Evolutionary conservation across 495 filamentous ascomycete species (phyloP).

Genomic region (Articulospora tetracladia): DNA sequence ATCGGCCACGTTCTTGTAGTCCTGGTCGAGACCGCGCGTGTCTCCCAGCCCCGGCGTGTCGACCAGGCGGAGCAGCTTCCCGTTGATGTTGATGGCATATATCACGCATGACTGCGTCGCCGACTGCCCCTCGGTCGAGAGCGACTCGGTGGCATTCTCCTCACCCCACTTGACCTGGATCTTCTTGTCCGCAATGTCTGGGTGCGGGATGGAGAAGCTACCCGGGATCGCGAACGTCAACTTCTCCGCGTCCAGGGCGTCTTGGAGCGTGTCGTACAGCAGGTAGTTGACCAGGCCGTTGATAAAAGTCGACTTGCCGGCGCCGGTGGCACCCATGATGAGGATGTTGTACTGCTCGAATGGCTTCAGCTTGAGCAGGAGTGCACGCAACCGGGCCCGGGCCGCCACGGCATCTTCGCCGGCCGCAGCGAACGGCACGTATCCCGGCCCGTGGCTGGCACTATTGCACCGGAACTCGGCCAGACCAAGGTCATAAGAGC

Average conservation of each 20-base stretch:
- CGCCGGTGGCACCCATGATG: constrained; percentile 8
- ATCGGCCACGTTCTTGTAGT: constrained; percentile 19
- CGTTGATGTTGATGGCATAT: constrained; percentile 18
- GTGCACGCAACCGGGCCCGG: neutral
- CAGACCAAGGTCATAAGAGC: neutral
- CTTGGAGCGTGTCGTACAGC: neutral
- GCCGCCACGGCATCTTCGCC: no score
- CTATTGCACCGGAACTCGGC: neutral
- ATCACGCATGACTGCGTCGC: constrained; percentile 22
- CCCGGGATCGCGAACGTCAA: neutral
- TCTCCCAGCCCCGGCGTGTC: constrained; percentile 28
- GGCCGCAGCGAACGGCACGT: neutral
- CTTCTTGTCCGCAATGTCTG: neutral
- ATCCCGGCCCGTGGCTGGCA: neutral
- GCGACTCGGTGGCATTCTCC: constrained; percentile 6
- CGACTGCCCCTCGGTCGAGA: constrained; percentile 18
- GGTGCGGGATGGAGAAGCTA: neutral
- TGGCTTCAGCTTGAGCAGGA: neutral
- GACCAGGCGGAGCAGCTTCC: constrained; percentile 6
- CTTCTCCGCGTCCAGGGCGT: neutral
- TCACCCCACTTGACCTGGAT: neutral
- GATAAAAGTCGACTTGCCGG: constrained; percentile 2
- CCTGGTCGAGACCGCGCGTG: constrained; percentile 20
- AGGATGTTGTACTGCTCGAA: constrained; percentile 3
- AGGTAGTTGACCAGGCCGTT: constrained; percentile 1